Evolutionary conservation across 176 grass and related monocot genomes (phyloP), one percentile per base, ranked within the genome.

Genomic region (Juncus effusus): DNA sequence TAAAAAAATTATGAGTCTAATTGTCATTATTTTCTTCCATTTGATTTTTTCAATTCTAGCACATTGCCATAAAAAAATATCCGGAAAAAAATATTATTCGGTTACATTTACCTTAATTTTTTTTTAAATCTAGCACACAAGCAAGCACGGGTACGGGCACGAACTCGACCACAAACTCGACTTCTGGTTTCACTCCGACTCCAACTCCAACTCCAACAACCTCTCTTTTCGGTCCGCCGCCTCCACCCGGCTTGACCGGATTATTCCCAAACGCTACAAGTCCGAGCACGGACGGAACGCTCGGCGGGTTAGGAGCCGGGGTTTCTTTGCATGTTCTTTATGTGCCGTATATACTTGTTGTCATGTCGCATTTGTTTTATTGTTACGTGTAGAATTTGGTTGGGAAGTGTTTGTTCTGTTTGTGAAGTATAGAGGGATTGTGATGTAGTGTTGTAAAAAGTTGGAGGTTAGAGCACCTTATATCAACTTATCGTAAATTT

Each of bases 401-500:
- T 7, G 13, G 59, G n/a, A 59, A 8, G 5, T 58, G 54, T 28
- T 3, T 70, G 38, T 37, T 5, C 36, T 72, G 69, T 72, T 72
- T 60, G 10, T 58, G 41, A 42, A 5, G 44, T 47, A 47, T 47
- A 47, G 44, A 45, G 38, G 42, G 69, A 44, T 59, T 11, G 58
- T 38, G 13, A 10, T 35, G 15, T 59, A 56, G 38, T 72, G 69
- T 60, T 72, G 69, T 72, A 72, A 59, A 72, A 72, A 72, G 7
- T 28, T 28, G 19, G 19, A 38, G 11, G 13, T 16, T 7, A 56
- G 66, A 36, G 59, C 13, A 41, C 41, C 6, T 55, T 8, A 8
- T 10, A 47, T 38, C 2, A 10, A 54, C 6, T 55, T 69, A 69
- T 55, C 65, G 55, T 69, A 69, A 54, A 55, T 28, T 28, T 28